Evolutionary conservation across 441 rosid species (phyloP).

Genomic region (Omphalea diandra): DNA sequence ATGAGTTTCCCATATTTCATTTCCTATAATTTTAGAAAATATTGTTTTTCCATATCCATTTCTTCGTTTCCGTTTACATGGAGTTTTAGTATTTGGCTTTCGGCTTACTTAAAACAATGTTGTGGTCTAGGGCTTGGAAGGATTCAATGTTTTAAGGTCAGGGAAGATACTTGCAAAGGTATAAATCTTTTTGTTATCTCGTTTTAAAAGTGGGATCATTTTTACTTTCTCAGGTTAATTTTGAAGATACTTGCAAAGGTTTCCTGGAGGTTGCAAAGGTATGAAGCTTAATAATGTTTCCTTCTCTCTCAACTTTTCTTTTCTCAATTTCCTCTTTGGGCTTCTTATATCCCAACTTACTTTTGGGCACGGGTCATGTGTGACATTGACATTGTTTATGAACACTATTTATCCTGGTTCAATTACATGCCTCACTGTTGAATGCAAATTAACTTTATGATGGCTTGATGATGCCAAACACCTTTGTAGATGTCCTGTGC

Average conservation of each 20-base stretch:
- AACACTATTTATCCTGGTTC: conserved; percentile 3
- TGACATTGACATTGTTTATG: neutral
- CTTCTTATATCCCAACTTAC: neutral
- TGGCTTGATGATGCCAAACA: conserved; percentile 3
- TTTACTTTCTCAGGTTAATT: conserved; percentile 66
- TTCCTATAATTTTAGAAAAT: too few relatives aligned
- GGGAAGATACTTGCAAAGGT: too few relatives aligned
- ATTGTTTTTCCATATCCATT: too few relatives aligned
- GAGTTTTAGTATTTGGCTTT: neutral
- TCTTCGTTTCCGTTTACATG: too few relatives aligned
- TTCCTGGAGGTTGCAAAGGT: conserved; percentile 99
- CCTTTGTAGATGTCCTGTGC: neutral
- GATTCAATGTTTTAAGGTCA: neutral
- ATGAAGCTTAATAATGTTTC: conserved; percentile 17
- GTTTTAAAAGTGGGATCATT: conserved; percentile 21
- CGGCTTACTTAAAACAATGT: neutral
- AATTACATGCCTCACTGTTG: neutral
- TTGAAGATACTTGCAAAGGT: conserved; percentile 99
- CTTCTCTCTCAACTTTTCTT: conserved; percentile 5
- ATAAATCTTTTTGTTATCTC: conserved; percentile 15
- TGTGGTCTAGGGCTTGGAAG: neutral
- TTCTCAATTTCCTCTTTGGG: neutral
- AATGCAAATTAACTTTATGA: neutral
- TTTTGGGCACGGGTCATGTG: neutral
- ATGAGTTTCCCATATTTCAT: too few relatives aligned